Evolutionary conservation across 2,329 filamentous ascomycete genomes (phyloP).

Genomic region (Scorias spongiosa): DNA sequence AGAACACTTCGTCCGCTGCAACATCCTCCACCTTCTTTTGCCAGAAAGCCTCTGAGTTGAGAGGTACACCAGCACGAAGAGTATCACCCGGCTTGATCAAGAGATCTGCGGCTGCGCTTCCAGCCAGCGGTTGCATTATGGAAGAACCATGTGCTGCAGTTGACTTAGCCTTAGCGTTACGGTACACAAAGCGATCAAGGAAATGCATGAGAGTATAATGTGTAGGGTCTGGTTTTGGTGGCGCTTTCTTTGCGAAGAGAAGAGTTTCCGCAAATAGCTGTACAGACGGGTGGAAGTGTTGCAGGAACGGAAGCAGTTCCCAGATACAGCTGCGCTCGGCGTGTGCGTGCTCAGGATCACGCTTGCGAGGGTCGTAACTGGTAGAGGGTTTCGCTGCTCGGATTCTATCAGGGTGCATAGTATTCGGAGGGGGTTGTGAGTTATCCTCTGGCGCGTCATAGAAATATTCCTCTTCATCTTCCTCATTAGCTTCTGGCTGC

Average conservation of each 20-base stretch:
- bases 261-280: slow-evolving; percentile 65
- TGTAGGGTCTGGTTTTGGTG: slow-evolving; percentile 77
- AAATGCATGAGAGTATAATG: slow-evolving; percentile 89
- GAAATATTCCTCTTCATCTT: slow-evolving; percentile 56
- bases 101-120: slow-evolving; percentile 43
- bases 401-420: slow-evolving; percentile 6
- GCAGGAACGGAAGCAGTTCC: slow-evolving; percentile 69
- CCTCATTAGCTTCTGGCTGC: slow-evolving; percentile 63
- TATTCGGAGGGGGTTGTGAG: slow-evolving; percentile 25
- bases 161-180: slow-evolving; percentile 60
- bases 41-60: slow-evolving; percentile 89
- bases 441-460: slow-evolving; percentile 47
- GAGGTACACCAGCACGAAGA: slow-evolving; percentile 43
- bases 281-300: slow-evolving; percentile 88
- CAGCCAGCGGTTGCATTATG: slow-evolving; percentile 88
- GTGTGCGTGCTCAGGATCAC: slow-evolving; percentile 81
- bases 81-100: slow-evolving; percentile 46
- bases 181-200: slow-evolving; percentile 96
- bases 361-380: slow-evolving; percentile 72
- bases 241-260: slow-evolving; percentile 52
- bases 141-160: slow-evolving; percentile 56
- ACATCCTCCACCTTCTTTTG: slow-evolving; percentile 78
- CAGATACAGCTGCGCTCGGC: slow-evolving; percentile 88
- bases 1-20: slow-evolving; percentile 86
- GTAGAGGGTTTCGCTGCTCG: slow-evolving; percentile 2